Evolutionary conservation across 2,329 filamentous ascomycete genomes (phyloP).

Genomic region (Stagonosporopsis cucurbitacearum): DNA sequence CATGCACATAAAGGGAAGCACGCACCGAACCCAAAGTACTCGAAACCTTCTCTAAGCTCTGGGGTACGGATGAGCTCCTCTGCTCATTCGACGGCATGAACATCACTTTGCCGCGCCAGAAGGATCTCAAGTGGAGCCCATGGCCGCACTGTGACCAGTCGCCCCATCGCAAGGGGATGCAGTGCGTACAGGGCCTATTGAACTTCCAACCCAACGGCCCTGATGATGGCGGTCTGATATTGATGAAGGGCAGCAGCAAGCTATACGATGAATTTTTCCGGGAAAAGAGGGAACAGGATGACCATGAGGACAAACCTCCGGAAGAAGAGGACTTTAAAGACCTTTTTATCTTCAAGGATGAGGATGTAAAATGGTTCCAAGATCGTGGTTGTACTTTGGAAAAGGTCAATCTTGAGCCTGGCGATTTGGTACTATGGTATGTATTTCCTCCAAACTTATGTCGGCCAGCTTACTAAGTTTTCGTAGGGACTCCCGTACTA

Average conservation of each 20-base stretch:
- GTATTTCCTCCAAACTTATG: not conserved
- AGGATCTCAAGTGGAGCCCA: constrained; percentile 43
- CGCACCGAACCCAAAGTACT: constrained; percentile 50
- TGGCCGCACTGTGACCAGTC: constrained; percentile 53
- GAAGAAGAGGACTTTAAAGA: constrained; percentile 45
- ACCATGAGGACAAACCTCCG: constrained; percentile 26
- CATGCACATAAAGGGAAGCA: constrained; percentile 9
- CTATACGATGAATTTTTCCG: constrained; percentile 55
- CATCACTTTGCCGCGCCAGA: constrained; percentile 47
- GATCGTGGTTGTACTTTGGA: constrained; percentile 48
- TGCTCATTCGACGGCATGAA: constrained; percentile 51
- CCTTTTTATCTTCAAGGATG: constrained; percentile 52
- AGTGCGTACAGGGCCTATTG: constrained; percentile 53
- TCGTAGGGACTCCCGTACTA: constrained; percentile 53
- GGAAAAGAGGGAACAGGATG: constrained; percentile 20
- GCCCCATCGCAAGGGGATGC: constrained; percentile 51
- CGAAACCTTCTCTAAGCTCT: constrained; percentile 45
- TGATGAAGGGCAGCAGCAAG: constrained; percentile 53
- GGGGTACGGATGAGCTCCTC: constrained; percentile 48
- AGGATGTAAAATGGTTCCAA: constrained; percentile 55
- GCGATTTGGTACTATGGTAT: constrained; percentile 43
- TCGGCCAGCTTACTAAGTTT: constrained; percentile 37
- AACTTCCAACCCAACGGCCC: constrained; percentile 55
- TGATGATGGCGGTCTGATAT: constrained; percentile 56
- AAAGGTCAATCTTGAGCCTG: constrained; percentile 52